Evolutionary conservation across 2,329 filamentous ascomycete species (phyloP).

Genomic region (Aspergillus spinulosporus): DNA sequence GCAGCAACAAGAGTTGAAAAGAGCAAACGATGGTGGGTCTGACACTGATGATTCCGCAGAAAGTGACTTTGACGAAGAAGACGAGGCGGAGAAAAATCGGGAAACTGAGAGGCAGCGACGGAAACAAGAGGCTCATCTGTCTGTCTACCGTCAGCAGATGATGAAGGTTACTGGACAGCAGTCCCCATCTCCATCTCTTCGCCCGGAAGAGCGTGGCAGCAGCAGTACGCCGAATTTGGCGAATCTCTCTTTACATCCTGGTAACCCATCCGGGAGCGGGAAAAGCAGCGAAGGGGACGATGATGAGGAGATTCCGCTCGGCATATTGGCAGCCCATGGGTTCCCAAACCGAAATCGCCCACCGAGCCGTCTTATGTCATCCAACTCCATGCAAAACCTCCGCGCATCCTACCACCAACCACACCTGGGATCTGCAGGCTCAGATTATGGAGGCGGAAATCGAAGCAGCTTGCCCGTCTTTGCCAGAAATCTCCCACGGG

Average conservation of each 20-base stretch:
- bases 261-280: slow-evolving; percentile 39
- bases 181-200: slow-evolving; percentile 50
- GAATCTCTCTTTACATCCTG: slow-evolving; percentile 39
- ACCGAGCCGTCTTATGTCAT: slow-evolving; percentile 64
- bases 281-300: slow-evolving; percentile 62
- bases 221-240: slow-evolving; percentile 64
- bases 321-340: slow-evolving; percentile 82
- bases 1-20: slow-evolving; percentile 67
- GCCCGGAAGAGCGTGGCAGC: slow-evolving; percentile 57
- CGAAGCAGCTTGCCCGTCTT: slow-evolving; percentile 71
- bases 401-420: slow-evolving; percentile 55
- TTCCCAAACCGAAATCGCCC: slow-evolving; percentile 79
- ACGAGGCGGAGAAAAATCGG: slow-evolving; percentile 73
- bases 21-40: slow-evolving; percentile 52
- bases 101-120: slow-evolving; percentile 73
- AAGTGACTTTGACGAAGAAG: slow-evolving; percentile 72
- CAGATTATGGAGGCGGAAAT: slow-evolving; percentile 48
- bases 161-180: slow-evolving; percentile 89
- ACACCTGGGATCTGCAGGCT: slow-evolving; percentile 56
- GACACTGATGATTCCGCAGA: slow-evolving; percentile 57
- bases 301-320: slow-evolving; percentile 84
- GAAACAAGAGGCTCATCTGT: slow-evolving; percentile 87
- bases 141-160: slow-evolving; percentile 91
- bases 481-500: slow-evolving; percentile 77
- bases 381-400: slow-evolving; percentile 71